Conservation (phyloP, 2,329 filamentous ascomycete genomes). For the Cordyceps farinosa region DNA sequence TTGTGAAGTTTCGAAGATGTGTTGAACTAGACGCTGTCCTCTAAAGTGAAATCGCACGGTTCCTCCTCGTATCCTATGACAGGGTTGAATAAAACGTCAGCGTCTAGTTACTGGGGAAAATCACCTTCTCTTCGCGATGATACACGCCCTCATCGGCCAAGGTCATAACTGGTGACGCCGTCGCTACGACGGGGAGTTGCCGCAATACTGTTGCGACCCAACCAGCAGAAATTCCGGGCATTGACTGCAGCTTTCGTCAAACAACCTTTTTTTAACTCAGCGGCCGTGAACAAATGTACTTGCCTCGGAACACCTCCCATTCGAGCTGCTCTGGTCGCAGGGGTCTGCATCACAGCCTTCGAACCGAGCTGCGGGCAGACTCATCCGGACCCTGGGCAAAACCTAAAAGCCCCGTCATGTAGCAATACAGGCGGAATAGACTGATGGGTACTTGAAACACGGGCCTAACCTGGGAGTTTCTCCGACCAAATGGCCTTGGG, state of each 20-base stretch:
- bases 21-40: neutral
- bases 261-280: neutral
- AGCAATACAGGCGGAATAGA: neutral
- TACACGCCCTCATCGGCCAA: neutral
- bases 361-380: conserved; percentile 2
- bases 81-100: neutral
- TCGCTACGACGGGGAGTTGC: neutral
- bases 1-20: neutral
- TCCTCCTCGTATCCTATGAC: neutral
- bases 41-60: too few relatives aligned
- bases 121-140: neutral
- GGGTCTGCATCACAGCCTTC: neutral
- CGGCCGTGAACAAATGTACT: neutral
- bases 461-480: neutral
- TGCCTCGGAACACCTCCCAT: neutral
- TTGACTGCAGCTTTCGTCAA: neutral
- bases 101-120: neutral
- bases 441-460: neutral
- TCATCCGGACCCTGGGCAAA: neutral
- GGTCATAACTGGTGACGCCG: neutral
- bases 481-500: neutral
- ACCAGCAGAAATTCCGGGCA: neutral
- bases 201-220: neutral
- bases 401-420: neutral
- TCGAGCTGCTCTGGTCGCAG: neutral